A percentile compares a stretch with the other conserved stretches of the same genome.
These are phyloP conservation scores for Cryptococcus wingfieldii DNA, from an alignment of 1,284 basidiomycete species.

Conservation along the genomic window DNA sequence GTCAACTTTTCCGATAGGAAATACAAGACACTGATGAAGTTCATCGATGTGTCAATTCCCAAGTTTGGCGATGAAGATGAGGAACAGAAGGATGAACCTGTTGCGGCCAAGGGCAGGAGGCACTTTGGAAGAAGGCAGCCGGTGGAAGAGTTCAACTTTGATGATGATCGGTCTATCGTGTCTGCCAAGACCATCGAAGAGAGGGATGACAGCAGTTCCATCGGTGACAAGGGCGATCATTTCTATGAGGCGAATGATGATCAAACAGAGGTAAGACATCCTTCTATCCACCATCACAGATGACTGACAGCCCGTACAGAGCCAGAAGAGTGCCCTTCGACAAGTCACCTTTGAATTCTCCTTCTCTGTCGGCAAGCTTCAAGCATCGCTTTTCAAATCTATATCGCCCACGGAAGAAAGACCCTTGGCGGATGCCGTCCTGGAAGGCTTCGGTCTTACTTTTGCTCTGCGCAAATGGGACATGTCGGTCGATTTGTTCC, in stretches of 20 bases:
- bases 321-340: constrained; percentile 54
- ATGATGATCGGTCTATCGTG: constrained; percentile 51
- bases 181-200: constrained; percentile 44
- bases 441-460: constrained; percentile 73
- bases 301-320: constrained; percentile 2
- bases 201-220: constrained; percentile 44
- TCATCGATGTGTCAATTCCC: constrained; percentile 89
- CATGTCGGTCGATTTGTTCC: constrained; percentile 79
- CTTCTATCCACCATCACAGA: background rate
- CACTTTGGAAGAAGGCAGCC: constrained; percentile 53
- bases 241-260: constrained; percentile 75
- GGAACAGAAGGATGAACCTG: constrained; percentile 1
- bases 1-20: constrained; percentile 95
- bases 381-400: constrained; percentile 72
- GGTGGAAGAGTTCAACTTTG: constrained; percentile 64
- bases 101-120: constrained; percentile 7
- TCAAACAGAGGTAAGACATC: constrained; percentile 55
- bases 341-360: constrained; percentile 85
- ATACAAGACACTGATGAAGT: constrained; percentile 89
- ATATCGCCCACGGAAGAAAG: constrained; percentile 37
- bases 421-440: constrained; percentile 68
- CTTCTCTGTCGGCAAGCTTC: constrained; percentile 84
- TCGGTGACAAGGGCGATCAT: constrained; percentile 54
- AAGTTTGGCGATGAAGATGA: constrained; percentile 61
- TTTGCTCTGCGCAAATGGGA: constrained; percentile 76